Evolutionary conservation across 345 rosid genomes (phyloP), one percentile per base, ranked within the genome.

Genomic region (Linum usitatissimum): DNA sequence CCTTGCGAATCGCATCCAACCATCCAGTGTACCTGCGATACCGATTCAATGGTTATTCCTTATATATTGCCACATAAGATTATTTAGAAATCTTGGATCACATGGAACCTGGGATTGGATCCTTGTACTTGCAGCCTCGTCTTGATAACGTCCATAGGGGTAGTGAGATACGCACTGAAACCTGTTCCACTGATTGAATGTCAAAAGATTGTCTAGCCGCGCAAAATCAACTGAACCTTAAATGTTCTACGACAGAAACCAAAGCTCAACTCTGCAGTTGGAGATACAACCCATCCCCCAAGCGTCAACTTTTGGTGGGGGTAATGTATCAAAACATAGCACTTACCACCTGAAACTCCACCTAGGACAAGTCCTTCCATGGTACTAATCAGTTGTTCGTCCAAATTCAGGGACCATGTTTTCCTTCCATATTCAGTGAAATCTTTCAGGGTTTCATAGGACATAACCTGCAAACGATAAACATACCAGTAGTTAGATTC

Each of bases 81-180:
- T 34, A 34, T 4, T 34, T 34, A 34, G 38, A 7, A 34, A 7
- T 34, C 38, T 5, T 34, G 38, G 6, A 34, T 34, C 38, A 7
- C 6, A 34, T 70, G 59, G 62, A 79, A 91, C 98, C 95, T 88
- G 70, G 81, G 51, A 2, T 83, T 65, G 58, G 90, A 64, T 73
- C 98, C 98, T 69, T 91, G 98, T 23, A 91, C 96, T 77, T 91
- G 98, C 67, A 91, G 68, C 76, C 96, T 86, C 70, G 98, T 91
- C 83, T 91, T 91, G 49, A 91, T 68, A 53, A 91, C 87, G 73
- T 91, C 98, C 70, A 91, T 65, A 49, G 98, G 98, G 71, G 95
- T 88, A 48, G 96, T 88, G 14, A 91, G 81, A 72, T 84, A 86
- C 3, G 98, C 92, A 63, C 96, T 88, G 61, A 82, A 68, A 73